Evolutionary conservation across 345 rosid species (phyloP), one percentile per base, ranked within the genome.

Genomic region (Heritiera littoralis): DNA sequence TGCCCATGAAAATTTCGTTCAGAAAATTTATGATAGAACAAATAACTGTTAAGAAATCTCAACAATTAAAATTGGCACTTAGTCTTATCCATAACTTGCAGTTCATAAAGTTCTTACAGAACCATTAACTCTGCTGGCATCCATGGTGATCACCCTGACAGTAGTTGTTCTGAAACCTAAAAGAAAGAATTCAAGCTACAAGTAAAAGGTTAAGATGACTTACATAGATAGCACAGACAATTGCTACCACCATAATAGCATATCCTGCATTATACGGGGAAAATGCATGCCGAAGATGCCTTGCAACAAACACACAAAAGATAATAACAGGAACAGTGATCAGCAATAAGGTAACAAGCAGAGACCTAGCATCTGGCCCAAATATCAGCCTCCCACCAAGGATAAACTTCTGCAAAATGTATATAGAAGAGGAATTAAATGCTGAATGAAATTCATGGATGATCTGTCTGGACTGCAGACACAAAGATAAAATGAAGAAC

Each of bases 341-440:
- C 83, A 96, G 85, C 65, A 89, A 85, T 68, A 96, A 84, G 45
- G 99, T 96, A 75, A 85, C 85, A 67, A 91, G 84, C 70, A 96
- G 79, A 61, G 98, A 94, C 82, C 78, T 89, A 70, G 97, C 98
- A 90, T 94, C 98, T 74, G 99, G 99, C 66, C 99, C 99, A 82
- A 94, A 96, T 77, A 96, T 90, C 86, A 96, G 82, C 81, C 99
- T 92, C 82, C 98, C 99, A 83, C 92, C 91, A 82, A 96, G 84
- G 74, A 94, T 79, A 84, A 94, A 94, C 72, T 89, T 94, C 98
- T 95, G 94, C 72, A 86, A 65, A 82, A 69, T 40, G 84, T 52
- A 41, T 66, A 69, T 3, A 79, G 78, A 60, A 69, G 41, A 64
- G 54, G 46, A 77, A 7, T 40, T 23, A 66, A 76, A 40, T 52